A percentile compares a stretch with the other conserved stretches of the same genome.
Conservation (phyloP, 2,329 filamentous ascomycete genomes). For the Lecanicillium sp. region DNA sequence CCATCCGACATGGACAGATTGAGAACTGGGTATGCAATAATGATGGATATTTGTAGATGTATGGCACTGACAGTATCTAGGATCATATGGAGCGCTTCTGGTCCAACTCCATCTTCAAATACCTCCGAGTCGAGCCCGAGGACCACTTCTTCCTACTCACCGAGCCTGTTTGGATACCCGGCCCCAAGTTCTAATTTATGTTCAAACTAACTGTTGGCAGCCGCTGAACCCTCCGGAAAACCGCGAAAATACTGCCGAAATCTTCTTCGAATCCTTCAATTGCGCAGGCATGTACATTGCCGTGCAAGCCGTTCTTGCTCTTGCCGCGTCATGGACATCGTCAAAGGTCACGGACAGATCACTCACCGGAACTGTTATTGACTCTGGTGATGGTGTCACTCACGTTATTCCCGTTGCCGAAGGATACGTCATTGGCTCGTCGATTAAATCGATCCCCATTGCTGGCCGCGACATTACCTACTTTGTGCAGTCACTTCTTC, state of each 20-base stretch:
- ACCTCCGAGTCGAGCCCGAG: conserved; percentile 93
- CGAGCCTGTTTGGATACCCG: conserved; percentile 87
- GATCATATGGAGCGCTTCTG: conserved; percentile 99
- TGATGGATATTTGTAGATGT: background rate
- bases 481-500: conserved; percentile 92
- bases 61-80: conserved; percentile 37
- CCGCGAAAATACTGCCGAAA: conserved; percentile 97
- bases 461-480: conserved; percentile 98
- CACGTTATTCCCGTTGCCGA: conserved; percentile 98
- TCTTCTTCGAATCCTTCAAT: conserved; percentile 99
- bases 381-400: conserved; percentile 97
- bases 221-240: conserved; percentile 97
- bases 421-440: conserved; percentile 97
- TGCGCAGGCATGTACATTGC: conserved; percentile 98
- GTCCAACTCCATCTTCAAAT: conserved; percentile 99
- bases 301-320: conserved; percentile 90
- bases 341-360: conserved; percentile 96
- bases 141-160: conserved; percentile 98
- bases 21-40: conserved; percentile 82
- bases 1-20: conserved; percentile 94
- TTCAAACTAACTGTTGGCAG: conserved; percentile 33
- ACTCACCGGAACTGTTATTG: conserved; percentile 93
- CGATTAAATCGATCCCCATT: conserved; percentile 98
- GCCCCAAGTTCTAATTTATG: conserved; percentile 8
- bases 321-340: conserved; percentile 97